Base-by-base conservation (phyloP, 225 moss, liverwort and hornwort species). In the Pseudisothecium myosuroides region DNA sequence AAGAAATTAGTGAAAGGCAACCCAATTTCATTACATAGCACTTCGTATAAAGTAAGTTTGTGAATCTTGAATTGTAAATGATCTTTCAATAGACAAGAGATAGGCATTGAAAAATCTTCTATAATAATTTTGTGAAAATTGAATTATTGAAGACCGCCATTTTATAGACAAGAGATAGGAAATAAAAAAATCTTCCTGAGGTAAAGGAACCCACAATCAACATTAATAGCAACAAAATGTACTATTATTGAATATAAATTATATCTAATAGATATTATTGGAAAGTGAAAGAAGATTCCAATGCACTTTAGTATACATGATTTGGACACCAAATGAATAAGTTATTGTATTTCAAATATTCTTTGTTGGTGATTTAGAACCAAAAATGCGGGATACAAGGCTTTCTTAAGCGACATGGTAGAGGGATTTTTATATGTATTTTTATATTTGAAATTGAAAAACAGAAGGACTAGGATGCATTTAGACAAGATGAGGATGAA, bases 331-430 rank as follows among this genome's bases (percentile, higher is more conserved):
- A 1, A 0, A 52, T 21, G 9, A 52, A 3, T 34, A 34, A 34
- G 34, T 52, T 52, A 21, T 34, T 21, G 11, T 13, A 52, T 21
- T 52, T 52, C 6, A 34, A 52, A 34, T 52, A 52, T 22, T 76
- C 2, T 34, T 76, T 76, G 3, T 74, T 34, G 3, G 11, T 36
- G 28, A 73, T 45, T 45, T 0, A 17, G 5, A 13, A 21, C 2
- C 0, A 7, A 47, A 47, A 74, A 29, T 15, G n/a, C n/a, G n/a
- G 0, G 3, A 31, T 11, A 74, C 1, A 0, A 22, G 8, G 1
- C 8, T 14, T 3, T 52, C 9, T 0, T 32, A 20, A 12, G 10
- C 5, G 34, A 50, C 13, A 50, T 32, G 1, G 32, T 0, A 20
- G 0, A 34, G 20, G 20, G 8, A 32, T 76, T 49, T 47, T 47